Conservation (phyloP, 2,329 filamentous ascomycete species). For the Fusarium sublunatum region DNA sequence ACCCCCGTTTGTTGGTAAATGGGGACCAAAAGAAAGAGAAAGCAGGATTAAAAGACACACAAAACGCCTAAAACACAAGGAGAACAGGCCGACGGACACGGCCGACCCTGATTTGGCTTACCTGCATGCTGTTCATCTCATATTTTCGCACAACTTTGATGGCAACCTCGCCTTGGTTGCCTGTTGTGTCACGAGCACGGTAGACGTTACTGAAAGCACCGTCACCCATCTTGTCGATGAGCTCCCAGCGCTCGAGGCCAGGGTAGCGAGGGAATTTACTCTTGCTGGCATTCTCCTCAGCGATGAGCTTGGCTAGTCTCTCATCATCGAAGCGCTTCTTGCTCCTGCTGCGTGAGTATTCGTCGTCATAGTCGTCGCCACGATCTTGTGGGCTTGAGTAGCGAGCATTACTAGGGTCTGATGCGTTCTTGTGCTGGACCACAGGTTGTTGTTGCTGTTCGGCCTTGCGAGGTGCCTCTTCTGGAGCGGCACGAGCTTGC, state of each 20-base stretch:
- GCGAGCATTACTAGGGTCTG: constrained; percentile 57
- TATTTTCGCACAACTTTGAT: constrained; percentile 99
- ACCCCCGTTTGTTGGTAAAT: constrained; percentile 66
- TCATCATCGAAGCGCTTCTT: constrained; percentile 64
- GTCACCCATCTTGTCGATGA: constrained; percentile 98
- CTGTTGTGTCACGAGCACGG: constrained; percentile 79
- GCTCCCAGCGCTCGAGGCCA: constrained; percentile 72
- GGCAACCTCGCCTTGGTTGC: constrained; percentile 81
- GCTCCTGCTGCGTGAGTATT: constrained; percentile 57
- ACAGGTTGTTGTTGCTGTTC: constrained; percentile 63
- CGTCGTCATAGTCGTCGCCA: constrained; percentile 71
- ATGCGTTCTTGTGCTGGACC: constrained; percentile 62
- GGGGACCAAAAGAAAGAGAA: constrained; percentile 41
- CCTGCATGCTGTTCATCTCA: constrained; percentile 99
- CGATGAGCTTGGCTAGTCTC: constrained; percentile 85
- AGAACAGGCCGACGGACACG: constrained; percentile 39
- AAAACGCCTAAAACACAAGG: constrained; percentile 34
- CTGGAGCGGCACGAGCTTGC: constrained; percentile 77
- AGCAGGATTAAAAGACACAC: constrained; percentile 11
- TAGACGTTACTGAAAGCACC: constrained; percentile 99
- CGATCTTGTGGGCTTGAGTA: constrained; percentile 58
- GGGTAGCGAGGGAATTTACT: constrained; percentile 79
- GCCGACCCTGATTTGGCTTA: constrained; percentile 66
- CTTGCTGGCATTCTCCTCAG: constrained; percentile 88
- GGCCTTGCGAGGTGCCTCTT: constrained; percentile 64